These are phyloP conservation scores for Fusarium sp. DNA, from an alignment of 2,329 filamentous ascomycete genomes.

Conservation along the genomic window DNA sequence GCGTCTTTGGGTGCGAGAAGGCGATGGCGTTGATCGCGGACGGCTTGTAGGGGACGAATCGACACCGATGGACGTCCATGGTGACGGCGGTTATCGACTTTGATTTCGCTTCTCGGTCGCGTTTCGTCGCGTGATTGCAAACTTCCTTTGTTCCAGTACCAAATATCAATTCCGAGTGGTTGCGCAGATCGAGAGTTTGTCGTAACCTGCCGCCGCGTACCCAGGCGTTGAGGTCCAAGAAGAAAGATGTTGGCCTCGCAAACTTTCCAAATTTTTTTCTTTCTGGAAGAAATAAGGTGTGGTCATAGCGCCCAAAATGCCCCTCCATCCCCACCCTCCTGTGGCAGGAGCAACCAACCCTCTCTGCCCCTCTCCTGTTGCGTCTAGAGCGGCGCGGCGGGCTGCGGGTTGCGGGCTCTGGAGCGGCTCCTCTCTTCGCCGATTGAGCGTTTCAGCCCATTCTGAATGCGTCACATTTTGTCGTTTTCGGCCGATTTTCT, in stretches of 20 bases:
- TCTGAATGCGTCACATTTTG: slow-evolving; percentile 34
- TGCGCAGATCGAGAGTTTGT: slow-evolving; percentile 11
- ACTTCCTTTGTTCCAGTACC: not conserved
- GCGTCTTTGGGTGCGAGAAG: slow-evolving; percentile 77
- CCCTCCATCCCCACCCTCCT: slow-evolving; percentile 44
- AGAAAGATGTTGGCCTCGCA: slow-evolving; percentile 46
- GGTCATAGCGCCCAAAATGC: slow-evolving; percentile 46
- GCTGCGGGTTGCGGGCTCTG: slow-evolving; percentile 8
- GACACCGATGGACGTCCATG: slow-evolving; percentile 97
- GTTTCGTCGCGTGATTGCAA: slow-evolving; percentile 1
- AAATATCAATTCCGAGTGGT: not conserved
- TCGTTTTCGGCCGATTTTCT: slow-evolving; percentile 2
- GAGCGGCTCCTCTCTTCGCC: slow-evolving; percentile 20
- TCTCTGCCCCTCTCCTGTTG: slow-evolving; percentile 28
- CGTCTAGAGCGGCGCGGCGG: not conserved
- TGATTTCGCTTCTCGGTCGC: slow-evolving; percentile 16
- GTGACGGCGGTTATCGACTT: slow-evolving; percentile 17
- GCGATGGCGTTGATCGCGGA: slow-evolving; percentile 93
- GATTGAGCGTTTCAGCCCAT: not conserved
- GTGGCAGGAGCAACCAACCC: slow-evolving; percentile 28
- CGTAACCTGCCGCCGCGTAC: slow-evolving; percentile 39
- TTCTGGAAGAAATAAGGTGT: slow-evolving; percentile 43
- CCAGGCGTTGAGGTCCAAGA: slow-evolving; percentile 40
- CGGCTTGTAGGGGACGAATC: slow-evolving; percentile 91
- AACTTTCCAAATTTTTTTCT: slow-evolving; percentile 47